These are phyloP conservation scores for Miscanthus lutarioriparius DNA, from an alignment of 176 grass and related monocot species.

Conservation along the genomic window DNA sequence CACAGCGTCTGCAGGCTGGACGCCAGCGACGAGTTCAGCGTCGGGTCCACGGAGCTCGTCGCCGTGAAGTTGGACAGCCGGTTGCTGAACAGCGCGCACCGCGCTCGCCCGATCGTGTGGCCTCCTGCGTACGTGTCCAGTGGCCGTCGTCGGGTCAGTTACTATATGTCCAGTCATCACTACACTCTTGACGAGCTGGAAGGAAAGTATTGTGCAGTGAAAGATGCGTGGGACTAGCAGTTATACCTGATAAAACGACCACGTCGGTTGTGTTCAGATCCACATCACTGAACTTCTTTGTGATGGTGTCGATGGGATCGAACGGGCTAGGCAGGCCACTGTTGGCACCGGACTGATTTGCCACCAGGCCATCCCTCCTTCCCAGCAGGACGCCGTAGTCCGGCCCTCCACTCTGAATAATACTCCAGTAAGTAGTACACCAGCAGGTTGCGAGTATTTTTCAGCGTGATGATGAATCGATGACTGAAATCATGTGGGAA, in stretches of 20 bases:
- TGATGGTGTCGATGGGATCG: slow-evolving; percentile 40
- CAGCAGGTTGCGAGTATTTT: background rate
- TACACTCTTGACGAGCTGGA: background rate
- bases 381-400: slow-evolving; percentile 55
- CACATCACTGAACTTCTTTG: slow-evolving; percentile 41
- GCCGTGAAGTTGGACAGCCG: slow-evolving; percentile 64
- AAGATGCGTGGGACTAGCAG: background rate
- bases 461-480: background rate
- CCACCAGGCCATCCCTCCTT: slow-evolving; percentile 60
- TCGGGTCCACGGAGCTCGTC: slow-evolving; percentile 59
- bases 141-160: too few species aligned
- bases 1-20: slow-evolving; percentile 64
- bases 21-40: slow-evolving; percentile 66
- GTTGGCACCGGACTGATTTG: slow-evolving; percentile 71
- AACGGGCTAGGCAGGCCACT: slow-evolving; percentile 56
- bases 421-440: background rate
- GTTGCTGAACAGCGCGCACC: slow-evolving; percentile 60
- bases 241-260: slow-evolving; percentile 64
- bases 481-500: background rate
- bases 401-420: slow-evolving; percentile 57
- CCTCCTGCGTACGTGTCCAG: slow-evolving; percentile 27
- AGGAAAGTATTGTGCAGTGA: background rate
- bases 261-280: slow-evolving; percentile 70
- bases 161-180: too few species aligned
- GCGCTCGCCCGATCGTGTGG: slow-evolving; percentile 75